Evolutionary conservation across 257 asterid species (phyloP), one percentile per base, ranked within the genome.

Genomic region (Solanum clarkiae): DNA sequence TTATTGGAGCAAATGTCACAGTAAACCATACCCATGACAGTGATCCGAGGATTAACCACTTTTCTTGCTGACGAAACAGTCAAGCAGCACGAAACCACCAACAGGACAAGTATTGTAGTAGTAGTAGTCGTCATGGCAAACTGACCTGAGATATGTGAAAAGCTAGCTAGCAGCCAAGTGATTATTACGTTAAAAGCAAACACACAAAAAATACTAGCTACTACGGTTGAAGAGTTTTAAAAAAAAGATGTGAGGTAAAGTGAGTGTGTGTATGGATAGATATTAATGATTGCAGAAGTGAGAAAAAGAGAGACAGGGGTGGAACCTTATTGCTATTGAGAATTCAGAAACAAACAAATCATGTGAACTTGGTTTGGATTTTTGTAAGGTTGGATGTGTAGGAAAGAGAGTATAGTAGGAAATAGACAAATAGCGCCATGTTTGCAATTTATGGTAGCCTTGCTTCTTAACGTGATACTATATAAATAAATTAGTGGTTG

Each of bases 11-110:
- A 96, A 91, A 90, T 91, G 85, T 96, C 99, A 70, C 99, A 96
- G 80, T 94, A 96, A 59, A 96, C 99, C 92, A 94, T 91, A n/a
- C 99, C 99, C 98, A 96, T 93, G 56, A 96, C 99, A 47, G 96
- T 93, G 87, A 96, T 93, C 84, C 91, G 96, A 40, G 97, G 90
- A 84, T 88, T 86, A 51, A 87, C 74, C 57, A 84, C 13, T 80
- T 84, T 91, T 36, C 90, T 86, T 72, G 95, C 88, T 88, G 80
- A 83, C 82, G 86, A 80, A 11, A 86, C 86, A 84, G 83, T 84
- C 69, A 92, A 89, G 77, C 91, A 83, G 89, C 87, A 84, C 63
- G 86, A 83, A 56, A 91, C 79, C 51, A 87, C 68, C 60, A 84
- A 49, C 88, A 91, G 62, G 16, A 74, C 29, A 74, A 86, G 42